These are phyloP conservation scores for Chamaenerion angustifolium DNA, from an alignment of 345 rosid species.

Conservation along the genomic window DNA sequence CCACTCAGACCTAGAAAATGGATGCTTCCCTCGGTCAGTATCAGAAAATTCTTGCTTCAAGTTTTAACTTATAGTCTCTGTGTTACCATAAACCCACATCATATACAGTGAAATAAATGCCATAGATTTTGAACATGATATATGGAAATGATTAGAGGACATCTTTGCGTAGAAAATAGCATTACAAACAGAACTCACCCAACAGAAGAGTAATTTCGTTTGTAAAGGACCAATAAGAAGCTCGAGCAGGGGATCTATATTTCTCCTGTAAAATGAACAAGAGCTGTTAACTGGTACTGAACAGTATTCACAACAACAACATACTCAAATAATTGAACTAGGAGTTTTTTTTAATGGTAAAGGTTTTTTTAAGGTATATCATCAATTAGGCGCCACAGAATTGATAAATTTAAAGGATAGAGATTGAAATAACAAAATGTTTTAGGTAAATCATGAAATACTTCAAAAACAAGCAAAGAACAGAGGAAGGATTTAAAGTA, in stretches of 20 bases:
- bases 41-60: too few species aligned
- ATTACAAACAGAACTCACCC: constrained; percentile 26
- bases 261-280: constrained; percentile 26
- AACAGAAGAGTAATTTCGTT: constrained; percentile 36
- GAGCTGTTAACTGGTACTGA: too few species aligned
- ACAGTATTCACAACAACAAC: background rate
- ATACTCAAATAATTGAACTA: background rate
- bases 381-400: background rate
- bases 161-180: background rate
- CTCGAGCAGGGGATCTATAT: constrained; percentile 20
- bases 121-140: background rate
- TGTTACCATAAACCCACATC: too few species aligned
- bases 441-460: background rate
- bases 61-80: too few species aligned
- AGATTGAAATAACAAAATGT: background rate
- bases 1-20: too few species aligned
- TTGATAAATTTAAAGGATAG: background rate
- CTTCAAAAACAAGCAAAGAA: background rate
- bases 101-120: too few species aligned
- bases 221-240: constrained; percentile 24
- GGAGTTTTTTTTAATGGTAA: too few species aligned
- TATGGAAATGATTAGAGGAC: background rate
- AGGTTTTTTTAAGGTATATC: too few species aligned
- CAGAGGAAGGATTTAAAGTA: constrained; percentile 3
- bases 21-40: too few species aligned